Evolutionary conservation across 139 green algal genomes (phyloP).

Genomic region (Coccomyxa sp.): DNA sequence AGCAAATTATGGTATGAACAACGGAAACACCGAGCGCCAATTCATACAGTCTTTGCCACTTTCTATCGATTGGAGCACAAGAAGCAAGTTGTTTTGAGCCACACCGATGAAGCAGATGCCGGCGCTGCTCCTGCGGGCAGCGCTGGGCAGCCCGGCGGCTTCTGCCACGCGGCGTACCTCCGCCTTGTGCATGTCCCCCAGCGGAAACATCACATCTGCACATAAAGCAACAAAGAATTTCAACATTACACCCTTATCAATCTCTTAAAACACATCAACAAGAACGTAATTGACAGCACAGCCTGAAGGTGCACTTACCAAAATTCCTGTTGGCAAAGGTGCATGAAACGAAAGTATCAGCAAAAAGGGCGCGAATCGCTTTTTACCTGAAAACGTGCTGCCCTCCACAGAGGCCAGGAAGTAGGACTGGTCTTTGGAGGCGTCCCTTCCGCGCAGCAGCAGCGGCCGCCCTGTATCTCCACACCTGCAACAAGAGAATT

Average conservation of each 20-base stretch:
- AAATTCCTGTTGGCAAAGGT: not conserved
- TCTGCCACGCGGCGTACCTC: constrained; percentile 52
- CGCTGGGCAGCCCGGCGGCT: constrained; percentile 26
- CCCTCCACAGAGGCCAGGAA: constrained; percentile 59
- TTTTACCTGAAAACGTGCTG: constrained; percentile 19
- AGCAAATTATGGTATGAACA: too few species aligned
- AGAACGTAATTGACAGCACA: too few species aligned
- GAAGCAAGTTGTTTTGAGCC: not conserved
- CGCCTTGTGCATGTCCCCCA: constrained; percentile 56
- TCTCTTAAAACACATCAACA: too few species aligned
- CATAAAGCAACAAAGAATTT: not conserved
- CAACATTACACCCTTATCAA: too few species aligned
- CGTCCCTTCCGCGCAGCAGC: constrained; percentile 58
- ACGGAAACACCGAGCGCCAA: too few species aligned
- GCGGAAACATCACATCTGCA: constrained; percentile 39
- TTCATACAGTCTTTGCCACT: too few species aligned
- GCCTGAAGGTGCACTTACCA: not conserved
- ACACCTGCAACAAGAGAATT: too few species aligned
- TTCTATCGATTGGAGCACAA: too few species aligned
- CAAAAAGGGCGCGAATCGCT: not conserved
- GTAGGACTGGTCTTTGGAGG: constrained; percentile 74
- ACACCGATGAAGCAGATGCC: constrained; percentile 86
- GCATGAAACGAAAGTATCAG: not conserved
- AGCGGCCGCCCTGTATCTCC: not conserved
- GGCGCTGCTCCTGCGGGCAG: constrained; percentile 48